phyloP scores from a whole-genome alignment of 225 moss, liverwort and hornwort species.

The Sphagnum tenellum region DNA sequence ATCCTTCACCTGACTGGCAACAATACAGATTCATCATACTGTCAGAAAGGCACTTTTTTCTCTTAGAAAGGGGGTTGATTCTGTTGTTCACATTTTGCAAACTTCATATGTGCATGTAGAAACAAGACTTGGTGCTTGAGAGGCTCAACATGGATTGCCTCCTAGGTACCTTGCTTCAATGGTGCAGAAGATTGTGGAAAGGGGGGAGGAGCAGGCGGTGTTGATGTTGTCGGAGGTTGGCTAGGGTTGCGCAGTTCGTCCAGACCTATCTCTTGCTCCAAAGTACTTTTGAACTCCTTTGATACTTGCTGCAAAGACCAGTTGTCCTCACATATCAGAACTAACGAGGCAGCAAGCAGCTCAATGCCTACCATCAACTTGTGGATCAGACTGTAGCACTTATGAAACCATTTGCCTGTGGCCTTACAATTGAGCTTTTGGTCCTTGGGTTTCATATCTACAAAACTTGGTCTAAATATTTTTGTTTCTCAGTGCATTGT shows the following conservation, averaged over 20 bases:
- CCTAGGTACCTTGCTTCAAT: slow-evolving; percentile 29
- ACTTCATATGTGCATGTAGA: too few relatives aligned
- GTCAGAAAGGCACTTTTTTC: too few relatives aligned
- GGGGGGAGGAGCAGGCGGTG: slow-evolving; percentile 30
- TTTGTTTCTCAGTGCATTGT: too few relatives aligned
- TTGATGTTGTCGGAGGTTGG: slow-evolving; percentile 31
- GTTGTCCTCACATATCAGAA: neutral
- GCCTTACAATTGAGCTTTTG: too few relatives aligned
- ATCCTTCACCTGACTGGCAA: neutral
- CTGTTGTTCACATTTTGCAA: too few relatives aligned
- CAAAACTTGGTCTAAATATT: too few relatives aligned
- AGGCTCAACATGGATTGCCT: neutral
- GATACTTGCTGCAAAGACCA: slow-evolving; percentile 82
- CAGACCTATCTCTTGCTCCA: slow-evolving; percentile 98
- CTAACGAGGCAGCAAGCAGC: neutral
- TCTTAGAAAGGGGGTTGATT: too few relatives aligned
- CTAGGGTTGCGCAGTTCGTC: slow-evolving; percentile 76
- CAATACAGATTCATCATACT: neutral
- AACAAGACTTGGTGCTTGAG: neutral
- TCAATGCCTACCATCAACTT: neutral
- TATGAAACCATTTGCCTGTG: too few relatives aligned
- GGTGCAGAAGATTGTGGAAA: slow-evolving; percentile 27
- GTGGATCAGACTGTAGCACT: too few relatives aligned
- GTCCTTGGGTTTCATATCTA: too few relatives aligned
- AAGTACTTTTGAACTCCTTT: slow-evolving; percentile 82